A percentile compares a stretch with the other conserved stretches of the same genome.
Evolutionary conservation across 805 yeast species (phyloP).

Genomic region (Monosporozyma aerobia): DNA sequence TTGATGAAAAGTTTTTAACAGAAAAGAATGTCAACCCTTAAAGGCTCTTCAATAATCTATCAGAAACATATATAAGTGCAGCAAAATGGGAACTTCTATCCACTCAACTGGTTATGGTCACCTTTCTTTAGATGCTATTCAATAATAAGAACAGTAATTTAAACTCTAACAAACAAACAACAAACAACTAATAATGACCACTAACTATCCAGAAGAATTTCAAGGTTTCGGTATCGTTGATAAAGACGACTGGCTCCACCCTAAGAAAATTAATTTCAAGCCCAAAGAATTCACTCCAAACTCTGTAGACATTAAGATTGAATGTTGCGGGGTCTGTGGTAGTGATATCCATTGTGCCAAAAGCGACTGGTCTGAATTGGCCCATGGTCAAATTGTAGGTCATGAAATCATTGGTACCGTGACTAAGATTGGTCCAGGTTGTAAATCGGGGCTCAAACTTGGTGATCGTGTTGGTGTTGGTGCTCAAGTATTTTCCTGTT

Average conservation of each 20-base stretch:
- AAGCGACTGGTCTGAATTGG: slow-evolving; percentile 16
- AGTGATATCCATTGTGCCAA: slow-evolving; percentile 34
- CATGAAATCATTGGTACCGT: slow-evolving; percentile 61
- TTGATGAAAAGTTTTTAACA: no score
- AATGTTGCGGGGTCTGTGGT: slow-evolving; percentile 62
- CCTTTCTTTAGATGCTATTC: no score
- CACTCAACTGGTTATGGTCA: no score
- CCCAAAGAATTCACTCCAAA: slow-evolving; percentile 37
- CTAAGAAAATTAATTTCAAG: slow-evolving; percentile 40
- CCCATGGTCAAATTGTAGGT: slow-evolving; percentile 42
- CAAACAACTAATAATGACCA: neutral
- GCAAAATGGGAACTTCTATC: no score
- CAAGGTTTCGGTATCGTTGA: slow-evolving; percentile 50
- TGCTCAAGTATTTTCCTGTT: slow-evolving; percentile 56
- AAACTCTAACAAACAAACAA: neutral
- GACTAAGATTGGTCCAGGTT: slow-evolving; percentile 47
- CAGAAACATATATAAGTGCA: no score
- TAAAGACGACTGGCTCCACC: slow-evolving; percentile 45
- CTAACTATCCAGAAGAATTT: slow-evolving; percentile 34
- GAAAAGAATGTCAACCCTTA: no score
- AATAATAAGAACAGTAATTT: neutral
- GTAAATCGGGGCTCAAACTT: slow-evolving; percentile 38
- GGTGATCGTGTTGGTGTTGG: slow-evolving; percentile 82
- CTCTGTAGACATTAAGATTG: slow-evolving; percentile 50
- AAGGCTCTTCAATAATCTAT: no score